These are phyloP conservation scores for Neoboletus brunneissimus DNA, from an alignment of 768 basidiomycete species.

Conservation along the genomic window DNA sequence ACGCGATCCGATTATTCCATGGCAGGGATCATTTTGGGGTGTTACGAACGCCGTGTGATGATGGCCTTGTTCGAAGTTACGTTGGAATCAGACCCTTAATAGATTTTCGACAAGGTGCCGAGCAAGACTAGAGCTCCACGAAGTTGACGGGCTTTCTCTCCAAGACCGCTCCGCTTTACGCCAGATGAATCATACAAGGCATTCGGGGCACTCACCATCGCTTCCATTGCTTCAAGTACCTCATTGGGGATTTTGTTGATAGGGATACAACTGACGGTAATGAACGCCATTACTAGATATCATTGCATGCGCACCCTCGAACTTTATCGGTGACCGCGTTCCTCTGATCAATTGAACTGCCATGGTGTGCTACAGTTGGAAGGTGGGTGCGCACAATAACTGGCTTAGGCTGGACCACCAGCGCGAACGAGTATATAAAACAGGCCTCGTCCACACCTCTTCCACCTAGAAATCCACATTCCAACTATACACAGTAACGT, in stretches of 20 bases:
- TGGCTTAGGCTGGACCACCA: not conserved
- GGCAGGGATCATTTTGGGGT: not conserved
- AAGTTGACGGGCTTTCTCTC: accelerated
- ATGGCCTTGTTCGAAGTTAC: no score
- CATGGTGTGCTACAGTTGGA: not conserved
- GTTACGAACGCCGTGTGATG: not conserved
- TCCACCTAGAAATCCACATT: not conserved
- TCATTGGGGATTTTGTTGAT: not conserved
- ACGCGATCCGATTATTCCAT: not conserved
- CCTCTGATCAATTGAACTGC: not conserved
- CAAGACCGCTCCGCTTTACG: not conserved
- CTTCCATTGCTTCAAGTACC: not conserved
- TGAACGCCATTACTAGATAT: not conserved
- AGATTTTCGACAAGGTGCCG: not conserved
- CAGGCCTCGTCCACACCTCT: no score
- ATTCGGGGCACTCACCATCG: not conserved
- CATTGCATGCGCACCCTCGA: not conserved
- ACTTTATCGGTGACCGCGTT: not conserved
- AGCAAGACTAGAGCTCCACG: not conserved
- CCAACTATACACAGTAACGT: not conserved
- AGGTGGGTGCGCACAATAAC: not conserved
- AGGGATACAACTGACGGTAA: not conserved
- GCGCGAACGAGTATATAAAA: not conserved
- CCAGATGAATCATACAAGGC: not conserved
- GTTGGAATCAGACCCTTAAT: no score